Percentiles rank a stretch among this genome's conserved stretches.
Evolutionary conservation across 805 yeast genomes (phyloP).

Genomic region (Yarrowia sp.): DNA sequence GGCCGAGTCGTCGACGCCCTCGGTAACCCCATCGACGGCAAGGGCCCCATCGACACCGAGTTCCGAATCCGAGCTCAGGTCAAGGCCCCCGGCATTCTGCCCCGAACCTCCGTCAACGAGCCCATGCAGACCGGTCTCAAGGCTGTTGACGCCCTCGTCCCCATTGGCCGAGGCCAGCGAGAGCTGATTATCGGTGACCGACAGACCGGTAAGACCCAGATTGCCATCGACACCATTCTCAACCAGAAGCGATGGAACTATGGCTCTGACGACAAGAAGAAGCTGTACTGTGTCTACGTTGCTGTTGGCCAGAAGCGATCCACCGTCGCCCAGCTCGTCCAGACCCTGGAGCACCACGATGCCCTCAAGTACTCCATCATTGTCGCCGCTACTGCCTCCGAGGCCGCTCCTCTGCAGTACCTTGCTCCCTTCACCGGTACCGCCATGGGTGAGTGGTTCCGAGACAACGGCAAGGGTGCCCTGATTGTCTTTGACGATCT

Average conservation of each 20-base stretch:
- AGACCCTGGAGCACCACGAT: conserved; percentile 97
- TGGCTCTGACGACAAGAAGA: conserved; percentile 93
- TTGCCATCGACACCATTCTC: conserved; percentile 95
- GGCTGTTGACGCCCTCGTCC: conserved; percentile 98
- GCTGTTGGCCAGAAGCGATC: conserved; percentile 99
- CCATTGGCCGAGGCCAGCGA: conserved; percentile 99
- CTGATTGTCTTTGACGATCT: conserved; percentile 95
- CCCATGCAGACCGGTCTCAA: conserved; percentile 99
- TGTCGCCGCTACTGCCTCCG: conserved; percentile 99
- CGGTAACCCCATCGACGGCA: conserved; percentile 99
- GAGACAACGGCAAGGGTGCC: conserved; percentile 99
- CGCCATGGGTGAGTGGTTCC: conserved; percentile 99
- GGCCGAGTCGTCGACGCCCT: conserved; percentile 99
- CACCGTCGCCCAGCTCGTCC: conserved; percentile 98
- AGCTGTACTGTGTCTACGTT: conserved; percentile 99
- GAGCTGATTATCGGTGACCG: conserved; percentile 99
- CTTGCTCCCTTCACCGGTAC: conserved; percentile 99
- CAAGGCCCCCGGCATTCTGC: conserved; percentile 99
- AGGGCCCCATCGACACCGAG: conserved; percentile 92
- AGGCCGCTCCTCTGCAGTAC: conserved; percentile 99
- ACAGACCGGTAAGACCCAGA: conserved; percentile 99
- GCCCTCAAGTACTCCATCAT: conserved; percentile 96
- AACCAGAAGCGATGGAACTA: conserved; percentile 99
- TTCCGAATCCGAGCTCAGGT: conserved; percentile 93
- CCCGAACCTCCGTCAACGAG: conserved; percentile 97